Base-by-base conservation (phyloP, 495 filamentous ascomycete genomes). In the Neurospora sp. region DNA sequence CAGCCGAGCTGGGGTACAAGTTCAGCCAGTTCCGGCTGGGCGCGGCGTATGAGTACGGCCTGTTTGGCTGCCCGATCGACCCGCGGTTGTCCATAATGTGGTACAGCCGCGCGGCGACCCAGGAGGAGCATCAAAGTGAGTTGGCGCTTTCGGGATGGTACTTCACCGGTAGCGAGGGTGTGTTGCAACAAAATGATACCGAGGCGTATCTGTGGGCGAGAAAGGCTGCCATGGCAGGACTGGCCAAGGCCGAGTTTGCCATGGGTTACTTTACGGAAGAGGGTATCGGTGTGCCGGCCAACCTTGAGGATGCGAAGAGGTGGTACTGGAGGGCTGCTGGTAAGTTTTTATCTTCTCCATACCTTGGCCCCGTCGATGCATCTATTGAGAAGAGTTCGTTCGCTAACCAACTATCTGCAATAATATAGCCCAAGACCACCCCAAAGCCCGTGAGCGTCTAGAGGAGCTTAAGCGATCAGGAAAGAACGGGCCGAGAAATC, bases 271-370 rank as follows among this genome's bases (percentile, higher is more conserved):
- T 96, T 76, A 97, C 94, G 0, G 96, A 99, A 81, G 91, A 94
- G 39, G 96, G 96, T 0, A 98, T 99, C 75, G 96, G 96, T n/a
- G 89, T 91, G 70, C 85, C 90, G 37, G 88, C 91, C 5, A 94
- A 94, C 79, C 73, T 97, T 75, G 96, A 99, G 77, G 96, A 97
- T 83, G 96, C 95, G 24, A 97, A 97, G 85, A 88, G 93, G 77
- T 99, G 96, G 96, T 99, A 99, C 84, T 97, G 94, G 88, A 88
- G 94, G 82, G 94, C 96, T 84, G 96, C 96, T 83, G 92, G 96
- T 98, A 83, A 90, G 95, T 91, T 48, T 8, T 66, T 59, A 2
- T 73, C 69, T 71, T 71, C 9, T 54, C 21, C 48, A 28, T 28
- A 59, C 11, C 28, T 38, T 38, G 7, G 39, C 39, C 39, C 36